These are phyloP conservation scores for Aristolochia fimbriata DNA, from an alignment of 164 flowering plant genomes.

Conservation along the genomic window DNA sequence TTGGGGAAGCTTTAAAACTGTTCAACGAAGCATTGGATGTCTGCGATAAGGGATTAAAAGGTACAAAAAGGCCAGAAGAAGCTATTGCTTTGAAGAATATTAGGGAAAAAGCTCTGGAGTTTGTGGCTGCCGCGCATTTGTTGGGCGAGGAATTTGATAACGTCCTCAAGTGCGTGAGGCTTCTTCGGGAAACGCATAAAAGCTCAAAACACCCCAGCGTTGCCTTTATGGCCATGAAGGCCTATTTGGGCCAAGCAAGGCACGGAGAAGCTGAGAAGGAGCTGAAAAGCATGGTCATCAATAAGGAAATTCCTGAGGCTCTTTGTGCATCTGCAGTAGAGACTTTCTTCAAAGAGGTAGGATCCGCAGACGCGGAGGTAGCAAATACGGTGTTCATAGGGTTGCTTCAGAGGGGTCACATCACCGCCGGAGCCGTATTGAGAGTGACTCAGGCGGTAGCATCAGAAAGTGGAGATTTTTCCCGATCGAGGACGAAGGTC, in stretches of 20 bases:
- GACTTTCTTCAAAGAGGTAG: conserved; percentile 62
- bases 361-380: conserved; percentile 70
- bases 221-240: conserved; percentile 85
- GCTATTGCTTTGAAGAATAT: conserved; percentile 31
- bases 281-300: conserved; percentile 60
- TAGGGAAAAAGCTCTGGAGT: conserved; percentile 55
- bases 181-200: conserved; percentile 46
- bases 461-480: conserved; percentile 32
- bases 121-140: conserved; percentile 77
- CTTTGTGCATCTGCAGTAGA: conserved; percentile 89
- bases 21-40: conserved; percentile 78
- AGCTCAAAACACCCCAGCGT: conserved; percentile 61
- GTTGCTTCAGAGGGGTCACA: conserved; percentile 63
- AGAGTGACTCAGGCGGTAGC: conserved; percentile 52
- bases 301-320: conserved; percentile 72
- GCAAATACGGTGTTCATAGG: conserved; percentile 71
- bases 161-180: conserved; percentile 79
- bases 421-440: conserved; percentile 66
- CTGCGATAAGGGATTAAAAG: conserved; percentile 62
- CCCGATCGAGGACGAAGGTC: conserved; percentile 44
- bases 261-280: conserved; percentile 84
- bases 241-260: conserved; percentile 80
- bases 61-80: conserved; percentile 34
- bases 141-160: conserved; percentile 76
- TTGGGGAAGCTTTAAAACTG: conserved; percentile 54